Evolutionary conservation across 2,329 filamentous ascomycete species (phyloP).

Genomic region (Sclerotinia subarctica): DNA sequence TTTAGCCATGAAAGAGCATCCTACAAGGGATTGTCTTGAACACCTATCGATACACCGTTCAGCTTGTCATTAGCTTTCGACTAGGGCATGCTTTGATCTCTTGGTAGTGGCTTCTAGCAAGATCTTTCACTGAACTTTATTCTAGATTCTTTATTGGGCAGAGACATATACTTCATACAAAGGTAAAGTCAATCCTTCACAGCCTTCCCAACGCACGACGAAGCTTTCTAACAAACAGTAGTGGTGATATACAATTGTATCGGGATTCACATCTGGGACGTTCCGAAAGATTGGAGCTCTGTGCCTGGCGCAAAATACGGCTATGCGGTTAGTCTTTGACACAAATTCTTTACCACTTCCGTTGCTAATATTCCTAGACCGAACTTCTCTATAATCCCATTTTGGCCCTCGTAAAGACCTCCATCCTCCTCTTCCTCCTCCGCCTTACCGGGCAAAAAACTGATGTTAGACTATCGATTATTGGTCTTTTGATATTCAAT

Average conservation of each 20-base stretch:
- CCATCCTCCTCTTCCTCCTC: slow-evolving; percentile 46
- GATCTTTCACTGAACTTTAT: neutral
- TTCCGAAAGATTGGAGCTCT: neutral
- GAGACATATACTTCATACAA: slow-evolving; percentile 9
- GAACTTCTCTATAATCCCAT: slow-evolving; percentile 44
- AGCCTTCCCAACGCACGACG: too few relatives aligned
- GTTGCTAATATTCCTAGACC: neutral
- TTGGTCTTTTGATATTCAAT: slow-evolving; percentile 25
- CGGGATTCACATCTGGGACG: neutral
- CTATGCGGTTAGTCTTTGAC: slow-evolving; percentile 2
- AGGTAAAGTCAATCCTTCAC: neutral
- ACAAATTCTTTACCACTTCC: neutral
- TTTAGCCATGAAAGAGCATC: neutral
- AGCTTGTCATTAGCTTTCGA: neutral
- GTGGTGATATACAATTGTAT: neutral
- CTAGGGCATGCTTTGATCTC: neutral
- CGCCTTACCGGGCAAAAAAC: slow-evolving; percentile 42
- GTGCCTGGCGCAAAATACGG: neutral
- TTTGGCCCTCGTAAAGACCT: slow-evolving; percentile 46
- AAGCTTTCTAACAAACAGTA: neutral
- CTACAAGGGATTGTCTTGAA: neutral
- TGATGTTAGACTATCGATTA: slow-evolving; percentile 38
- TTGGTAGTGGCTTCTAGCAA: neutral
- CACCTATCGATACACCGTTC: too few relatives aligned
- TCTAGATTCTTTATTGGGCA: slow-evolving; percentile 3